Conservation (phyloP, 352 stramenopile species). For the Halophytophthora batemanensis region DNA sequence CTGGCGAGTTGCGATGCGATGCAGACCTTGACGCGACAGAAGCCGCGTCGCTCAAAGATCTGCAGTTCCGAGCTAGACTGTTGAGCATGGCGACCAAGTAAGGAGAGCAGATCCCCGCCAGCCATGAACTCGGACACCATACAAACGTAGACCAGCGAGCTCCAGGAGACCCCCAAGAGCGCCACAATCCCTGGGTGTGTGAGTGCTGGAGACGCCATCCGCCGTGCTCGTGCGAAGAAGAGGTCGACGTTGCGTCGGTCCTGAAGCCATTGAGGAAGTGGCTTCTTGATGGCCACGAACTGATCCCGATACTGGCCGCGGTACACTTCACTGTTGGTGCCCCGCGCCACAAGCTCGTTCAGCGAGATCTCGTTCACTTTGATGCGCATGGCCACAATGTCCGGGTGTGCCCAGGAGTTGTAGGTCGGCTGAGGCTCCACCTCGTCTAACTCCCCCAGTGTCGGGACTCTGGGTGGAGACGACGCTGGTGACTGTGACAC, state of each 20-base stretch:
- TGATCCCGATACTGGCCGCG: constrained; percentile 33
- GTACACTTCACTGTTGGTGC: constrained; percentile 61
- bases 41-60: constrained; percentile 18
- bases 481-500: constrained; percentile 19
- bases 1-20: constrained; percentile 44
- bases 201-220: constrained; percentile 36
- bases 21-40: constrained; percentile 39
- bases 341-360: constrained; percentile 24
- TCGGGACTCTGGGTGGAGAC: constrained; percentile 15
- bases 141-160: constrained; percentile 41
- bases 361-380: constrained; percentile 22
- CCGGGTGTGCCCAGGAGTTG: constrained; percentile 25
- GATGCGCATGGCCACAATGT: constrained; percentile 19
- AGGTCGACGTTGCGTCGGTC: constrained; percentile 32
- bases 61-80: constrained; percentile 10
- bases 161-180: constrained; percentile 52
- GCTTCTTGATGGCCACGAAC: constrained; percentile 56
- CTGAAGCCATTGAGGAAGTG: constrained; percentile 43
- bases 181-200: constrained; percentile 42
- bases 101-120: constrained; percentile 38
- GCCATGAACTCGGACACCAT: constrained; percentile 61
- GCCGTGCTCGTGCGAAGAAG: constrained; percentile 45
- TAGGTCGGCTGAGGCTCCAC: background rate
- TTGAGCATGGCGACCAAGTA: constrained; percentile 33
- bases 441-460: constrained; percentile 6